A percentile compares a stretch with the other conserved stretches of the same genome.
Evolutionary conservation across 352 stramenopile species (phyloP).

Genomic region (Lagenidium sp.): DNA sequence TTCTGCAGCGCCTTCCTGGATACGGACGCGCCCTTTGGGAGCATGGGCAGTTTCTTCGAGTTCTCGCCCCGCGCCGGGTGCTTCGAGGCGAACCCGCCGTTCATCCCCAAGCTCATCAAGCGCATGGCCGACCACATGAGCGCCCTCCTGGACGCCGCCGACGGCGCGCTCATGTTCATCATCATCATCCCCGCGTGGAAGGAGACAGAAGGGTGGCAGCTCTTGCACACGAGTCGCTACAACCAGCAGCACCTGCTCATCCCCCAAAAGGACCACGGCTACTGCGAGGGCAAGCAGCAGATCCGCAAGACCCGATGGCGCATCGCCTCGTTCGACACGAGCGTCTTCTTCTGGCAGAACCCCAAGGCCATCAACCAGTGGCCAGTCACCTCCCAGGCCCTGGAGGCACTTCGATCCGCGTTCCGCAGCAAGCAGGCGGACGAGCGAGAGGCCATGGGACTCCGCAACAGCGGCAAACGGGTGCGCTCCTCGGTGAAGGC

Average conservation of each 20-base stretch:
- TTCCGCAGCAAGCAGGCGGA: constrained; percentile 78
- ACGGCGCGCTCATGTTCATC: constrained; percentile 81
- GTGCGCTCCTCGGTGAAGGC: constrained; percentile 12
- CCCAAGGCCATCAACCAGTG: constrained; percentile 55
- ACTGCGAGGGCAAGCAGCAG: constrained; percentile 90
- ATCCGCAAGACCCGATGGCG: constrained; percentile 82
- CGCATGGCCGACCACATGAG: constrained; percentile 87
- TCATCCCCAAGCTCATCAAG: constrained; percentile 90
- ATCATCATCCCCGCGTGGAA: constrained; percentile 90
- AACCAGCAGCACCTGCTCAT: constrained; percentile 70
- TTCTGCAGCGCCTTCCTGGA: constrained; percentile 90
- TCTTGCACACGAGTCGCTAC: constrained; percentile 65
- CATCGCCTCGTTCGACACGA: constrained; percentile 93
- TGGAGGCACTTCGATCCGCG: constrained; percentile 42
- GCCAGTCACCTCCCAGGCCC: constrained; percentile 47
- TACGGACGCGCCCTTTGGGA: constrained; percentile 85
- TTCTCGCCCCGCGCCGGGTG: constrained; percentile 77
- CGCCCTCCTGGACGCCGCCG: constrained; percentile 48
- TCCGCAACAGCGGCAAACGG: constrained; percentile 67
- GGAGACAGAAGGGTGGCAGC: constrained; percentile 75
- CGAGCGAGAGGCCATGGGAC: constrained; percentile 51
- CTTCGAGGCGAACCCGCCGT: constrained; percentile 94
- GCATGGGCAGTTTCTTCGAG: constrained; percentile 91
- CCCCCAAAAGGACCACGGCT: constrained; percentile 82
- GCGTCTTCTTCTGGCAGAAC: constrained; percentile 95